Percentiles rank a stretch among this genome's conserved stretches.
phyloP scores from a whole-genome alignment of 208 protist species.

The Trypanosoma mega region DNA sequence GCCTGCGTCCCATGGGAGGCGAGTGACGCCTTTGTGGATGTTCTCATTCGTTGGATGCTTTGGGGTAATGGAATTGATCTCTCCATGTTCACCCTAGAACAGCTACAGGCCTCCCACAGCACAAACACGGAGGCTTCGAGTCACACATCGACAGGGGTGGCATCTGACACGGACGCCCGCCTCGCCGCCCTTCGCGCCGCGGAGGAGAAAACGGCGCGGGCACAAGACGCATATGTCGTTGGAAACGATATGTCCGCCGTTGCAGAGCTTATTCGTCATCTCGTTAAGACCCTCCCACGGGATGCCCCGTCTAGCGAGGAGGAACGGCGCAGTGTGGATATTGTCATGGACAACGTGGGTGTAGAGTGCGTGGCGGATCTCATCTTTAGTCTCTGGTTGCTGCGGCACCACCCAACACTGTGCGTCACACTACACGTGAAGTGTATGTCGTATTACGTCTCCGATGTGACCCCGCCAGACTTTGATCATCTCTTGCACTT shows the following conservation, averaged over 20 bases:
- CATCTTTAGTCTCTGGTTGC: conserved; percentile 72
- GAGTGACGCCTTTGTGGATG: conserved; percentile 38
- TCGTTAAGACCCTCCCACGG: conserved; percentile 24
- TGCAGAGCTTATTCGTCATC: conserved; percentile 37
- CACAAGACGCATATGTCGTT: conserved; percentile 54
- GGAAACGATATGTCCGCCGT: conserved; percentile 59
- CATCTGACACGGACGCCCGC: too few relatives aligned
- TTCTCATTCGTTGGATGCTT: conserved; percentile 80
- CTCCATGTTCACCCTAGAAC: conserved; percentile 86
- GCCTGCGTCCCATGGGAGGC: conserved; percentile 63
- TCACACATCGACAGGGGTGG: too few relatives aligned
- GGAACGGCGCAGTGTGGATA: conserved; percentile 43
- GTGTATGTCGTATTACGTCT: conserved; percentile 89
- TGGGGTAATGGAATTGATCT: conserved; percentile 88
- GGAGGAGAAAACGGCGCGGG: conserved; percentile 31
- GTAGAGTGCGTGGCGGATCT: conserved; percentile 82
- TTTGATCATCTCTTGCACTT: conserved; percentile 50
- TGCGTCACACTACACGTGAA: conserved; percentile 80
- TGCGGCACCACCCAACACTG: conserved; percentile 39
- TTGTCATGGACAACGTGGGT: conserved; percentile 89
- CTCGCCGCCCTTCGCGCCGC: conserved; percentile 30
- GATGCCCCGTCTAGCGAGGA: conserved; percentile 1
- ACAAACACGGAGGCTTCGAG: too few relatives aligned
- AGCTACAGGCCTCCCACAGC: conserved; percentile 36
- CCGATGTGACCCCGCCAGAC: conserved; percentile 81